These are phyloP conservation scores for Debaryomyces sp. DNA, from an alignment of 1,139 yeast species.

Conservation along the genomic window DNA sequence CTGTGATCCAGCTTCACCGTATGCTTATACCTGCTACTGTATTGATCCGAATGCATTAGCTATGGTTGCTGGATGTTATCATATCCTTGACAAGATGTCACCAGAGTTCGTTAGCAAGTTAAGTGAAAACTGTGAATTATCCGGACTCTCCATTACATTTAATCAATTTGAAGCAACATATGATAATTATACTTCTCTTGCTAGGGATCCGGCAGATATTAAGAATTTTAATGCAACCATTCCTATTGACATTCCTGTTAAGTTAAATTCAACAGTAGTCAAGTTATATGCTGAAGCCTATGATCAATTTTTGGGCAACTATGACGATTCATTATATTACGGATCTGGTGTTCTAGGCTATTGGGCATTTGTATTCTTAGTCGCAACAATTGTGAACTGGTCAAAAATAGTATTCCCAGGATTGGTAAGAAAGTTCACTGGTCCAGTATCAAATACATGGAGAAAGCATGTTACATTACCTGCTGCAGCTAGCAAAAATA, in stretches of 20 bases:
- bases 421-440: constrained; percentile 22
- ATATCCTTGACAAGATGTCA: constrained; percentile 3
- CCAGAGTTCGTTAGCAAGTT: constrained; percentile 9
- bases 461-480: constrained; percentile 36
- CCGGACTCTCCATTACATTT: constrained; percentile 16
- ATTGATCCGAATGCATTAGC: constrained; percentile 16
- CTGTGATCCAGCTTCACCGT: constrained; percentile 13
- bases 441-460: constrained; percentile 25
- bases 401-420: constrained; percentile 30
- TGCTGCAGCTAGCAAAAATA: constrained; percentile 28
- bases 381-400: constrained; percentile 49
- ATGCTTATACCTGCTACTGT: constrained; percentile 15
- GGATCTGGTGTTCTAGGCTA: constrained; percentile 53
- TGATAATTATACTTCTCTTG: constrained; percentile 19
- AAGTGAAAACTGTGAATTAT: constrained; percentile 14
- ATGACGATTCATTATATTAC: constrained; percentile 43
- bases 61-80: constrained; percentile 20
- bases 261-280: constrained; percentile 17
- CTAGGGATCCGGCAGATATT: constrained; percentile 22
- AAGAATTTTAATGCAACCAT: constrained; percentile 23
- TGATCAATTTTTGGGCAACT: constrained; percentile 34
- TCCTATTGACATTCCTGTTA: constrained; percentile 26
- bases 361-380: constrained; percentile 49
- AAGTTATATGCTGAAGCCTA: constrained; percentile 23
- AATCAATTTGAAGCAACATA: constrained; percentile 21